Evolutionary conservation across 2,329 filamentous ascomycete genomes (phyloP).

Genomic region (Capronia americana): DNA sequence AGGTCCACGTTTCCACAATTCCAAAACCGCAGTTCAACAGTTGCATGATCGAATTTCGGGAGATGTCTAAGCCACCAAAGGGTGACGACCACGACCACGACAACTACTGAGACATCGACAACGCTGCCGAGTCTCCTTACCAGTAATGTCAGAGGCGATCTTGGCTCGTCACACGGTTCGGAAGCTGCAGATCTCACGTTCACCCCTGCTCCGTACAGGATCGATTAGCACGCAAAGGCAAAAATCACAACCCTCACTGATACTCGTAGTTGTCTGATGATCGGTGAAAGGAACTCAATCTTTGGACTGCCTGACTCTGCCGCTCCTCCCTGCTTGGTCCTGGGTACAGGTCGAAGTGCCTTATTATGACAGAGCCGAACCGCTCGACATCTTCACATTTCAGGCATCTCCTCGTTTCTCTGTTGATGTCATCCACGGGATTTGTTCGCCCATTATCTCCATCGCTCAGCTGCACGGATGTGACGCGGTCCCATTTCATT

Average conservation of each 20-base stretch:
- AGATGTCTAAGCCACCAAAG: neutral
- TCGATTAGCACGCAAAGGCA: neutral
- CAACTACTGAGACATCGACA: neutral
- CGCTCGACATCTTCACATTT: conserved; percentile 5
- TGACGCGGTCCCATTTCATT: conserved; percentile 1
- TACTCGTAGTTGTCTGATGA: no score
- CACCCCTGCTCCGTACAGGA: neutral
- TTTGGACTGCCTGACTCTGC: neutral
- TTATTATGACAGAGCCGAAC: neutral
- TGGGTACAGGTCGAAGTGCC: neutral
- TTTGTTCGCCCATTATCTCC: conserved; percentile 1
- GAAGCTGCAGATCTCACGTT: no score
- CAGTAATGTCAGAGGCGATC: neutral
- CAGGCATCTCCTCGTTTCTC: conserved; percentile 11
- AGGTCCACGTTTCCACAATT: conserved; percentile 1
- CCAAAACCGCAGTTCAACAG: neutral
- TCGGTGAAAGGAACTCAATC: neutral
- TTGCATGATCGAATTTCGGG: neutral
- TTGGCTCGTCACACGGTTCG: neutral
- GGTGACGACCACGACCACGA: neutral
- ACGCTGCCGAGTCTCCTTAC: neutral
- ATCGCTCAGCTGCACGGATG: conserved; percentile 5
- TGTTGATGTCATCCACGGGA: conserved; percentile 5
- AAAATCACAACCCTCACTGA: neutral
- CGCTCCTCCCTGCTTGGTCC: neutral